Conservation (phyloP, 2,329 filamentous ascomycete species). For the Cercospora zeae-maydis region DNA sequence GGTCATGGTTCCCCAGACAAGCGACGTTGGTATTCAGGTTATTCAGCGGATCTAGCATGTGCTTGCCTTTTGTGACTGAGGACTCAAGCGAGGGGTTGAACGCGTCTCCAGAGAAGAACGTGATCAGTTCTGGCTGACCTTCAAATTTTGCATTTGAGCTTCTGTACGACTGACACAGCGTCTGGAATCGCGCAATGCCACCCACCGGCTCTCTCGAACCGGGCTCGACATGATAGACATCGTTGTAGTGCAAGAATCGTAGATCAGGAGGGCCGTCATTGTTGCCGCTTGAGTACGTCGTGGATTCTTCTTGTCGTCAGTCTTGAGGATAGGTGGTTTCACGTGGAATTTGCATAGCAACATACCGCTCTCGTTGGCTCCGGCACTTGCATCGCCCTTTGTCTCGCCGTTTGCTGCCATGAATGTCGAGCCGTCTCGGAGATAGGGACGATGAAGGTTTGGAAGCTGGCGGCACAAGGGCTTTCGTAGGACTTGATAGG, state of each 20-base stretch:
- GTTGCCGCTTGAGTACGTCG: slow-evolving; percentile 23
- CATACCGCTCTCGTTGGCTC: neutral
- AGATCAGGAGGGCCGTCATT: slow-evolving; percentile 52
- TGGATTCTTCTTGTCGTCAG: slow-evolving; percentile 21
- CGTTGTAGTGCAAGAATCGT: slow-evolving; percentile 85
- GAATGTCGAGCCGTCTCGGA: neutral
- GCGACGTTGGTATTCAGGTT: slow-evolving; percentile 71
- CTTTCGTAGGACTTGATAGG: neutral
- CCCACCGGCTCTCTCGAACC: slow-evolving; percentile 77
- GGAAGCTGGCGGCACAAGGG: neutral
- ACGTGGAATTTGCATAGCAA: neutral
- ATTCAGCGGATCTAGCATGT: slow-evolving; percentile 87
- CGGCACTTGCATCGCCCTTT: neutral
- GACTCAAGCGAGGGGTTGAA: slow-evolving; percentile 90
- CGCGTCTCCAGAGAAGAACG: slow-evolving; percentile 86
- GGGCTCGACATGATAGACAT: slow-evolving; percentile 84
- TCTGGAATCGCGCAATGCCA: slow-evolving; percentile 76
- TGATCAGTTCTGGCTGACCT: slow-evolving; percentile 64
- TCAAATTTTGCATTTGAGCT: slow-evolving; percentile 52
- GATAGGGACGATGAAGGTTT: neutral
- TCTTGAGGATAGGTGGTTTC: neutral
- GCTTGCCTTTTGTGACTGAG: slow-evolving; percentile 79
- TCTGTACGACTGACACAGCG: slow-evolving; percentile 67
- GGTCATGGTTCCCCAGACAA: slow-evolving; percentile 89
- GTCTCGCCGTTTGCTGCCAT: neutral